Base-by-base conservation (phyloP, 1,139 yeast genomes). In the Candida pseudoviswanathii region DNA sequence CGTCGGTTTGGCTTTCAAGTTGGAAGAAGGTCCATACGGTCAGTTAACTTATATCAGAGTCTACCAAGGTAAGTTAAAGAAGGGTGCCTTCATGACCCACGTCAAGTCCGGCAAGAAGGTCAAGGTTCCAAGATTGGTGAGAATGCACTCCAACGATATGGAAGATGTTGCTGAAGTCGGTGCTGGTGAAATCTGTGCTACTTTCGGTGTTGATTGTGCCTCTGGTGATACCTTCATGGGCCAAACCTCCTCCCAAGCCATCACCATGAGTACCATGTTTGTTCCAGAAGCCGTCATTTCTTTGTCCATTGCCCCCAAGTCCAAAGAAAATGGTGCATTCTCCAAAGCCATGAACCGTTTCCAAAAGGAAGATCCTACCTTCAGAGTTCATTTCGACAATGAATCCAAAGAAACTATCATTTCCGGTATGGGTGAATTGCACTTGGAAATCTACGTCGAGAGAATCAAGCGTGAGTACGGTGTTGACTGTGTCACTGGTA, bases 81-180 rank as follows among this genome's bases (percentile, higher is more conserved):
- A 92, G 70, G 99, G 99, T 58, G 78, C 85, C 60, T 88, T 85
- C 73, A 89, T 94, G 72, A 84, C 86, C 55, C 96, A 95, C 67
- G 86, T 89, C 58, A 91, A 94, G 70, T 81, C 95, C 36, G 97
- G 97, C 53, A 94, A 95, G 77, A 89, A 86, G 70, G 90, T 92
- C 56, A 94, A 95, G 75, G 89, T 94, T 48, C 81, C 98, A n/a
- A 82, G 99, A 66, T 79, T 94, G 63, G 99, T 92, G 48, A 87
- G 98, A 75, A 95, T 94, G 99, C 99, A 95, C 75, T 90, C 98
- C 44, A 90, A 92, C 57, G 99, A 94, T 69, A 90, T 92, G 97
- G 97, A 92, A 75, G 99, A 94, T 67, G 95, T 91, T 46, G 89
- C 86, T 48, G 97, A 91, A 73, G 89, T 90, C 63, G 95, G 96